phyloP scores from a whole-genome alignment of 1,139 yeast genomes.

The Debaryomyces udenii region DNA sequence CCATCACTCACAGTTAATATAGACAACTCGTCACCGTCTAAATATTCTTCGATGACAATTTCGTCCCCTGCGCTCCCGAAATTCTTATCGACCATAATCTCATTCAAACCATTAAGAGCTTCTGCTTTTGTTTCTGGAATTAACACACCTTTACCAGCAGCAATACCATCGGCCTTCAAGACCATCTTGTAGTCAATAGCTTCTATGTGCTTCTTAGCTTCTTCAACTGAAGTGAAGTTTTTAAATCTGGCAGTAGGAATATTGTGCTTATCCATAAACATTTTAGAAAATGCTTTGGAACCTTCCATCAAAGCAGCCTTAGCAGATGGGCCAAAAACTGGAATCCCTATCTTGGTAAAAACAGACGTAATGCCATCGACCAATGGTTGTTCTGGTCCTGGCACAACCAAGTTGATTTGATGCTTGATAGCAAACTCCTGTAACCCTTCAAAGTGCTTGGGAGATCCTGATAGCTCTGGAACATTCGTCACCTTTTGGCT shows the following conservation, averaged over 20 bases:
- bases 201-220: conserved; percentile 72
- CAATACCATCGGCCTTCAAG: conserved; percentile 96
- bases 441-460: conserved; percentile 60
- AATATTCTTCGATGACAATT: conserved; percentile 92
- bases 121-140: conserved; percentile 85
- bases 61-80: conserved; percentile 96
- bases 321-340: conserved; percentile 93
- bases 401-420: conserved; percentile 74
- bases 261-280: conserved; percentile 86
- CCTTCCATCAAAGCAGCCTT: conserved; percentile 96
- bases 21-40: conserved; percentile 96
- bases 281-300: conserved; percentile 91
- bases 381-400: conserved; percentile 99
- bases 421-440: conserved; percentile 73
- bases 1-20: conserved; percentile 94
- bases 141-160: conserved; percentile 98
- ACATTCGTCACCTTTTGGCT: conserved; percentile 68
- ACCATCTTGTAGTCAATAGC: conserved; percentile 77
- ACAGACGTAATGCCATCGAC: conserved; percentile 85
- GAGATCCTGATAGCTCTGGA: conserved; percentile 62
- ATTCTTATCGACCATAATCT: conserved; percentile 85
- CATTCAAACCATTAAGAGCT: conserved; percentile 81
- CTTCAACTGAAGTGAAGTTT: conserved; percentile 75
- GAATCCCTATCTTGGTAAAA: conserved; percentile 80
- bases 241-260: conserved; percentile 93